phyloP scores from a whole-genome alignment of 768 basidiomycete genomes.

The Galerina marginata region DNA sequence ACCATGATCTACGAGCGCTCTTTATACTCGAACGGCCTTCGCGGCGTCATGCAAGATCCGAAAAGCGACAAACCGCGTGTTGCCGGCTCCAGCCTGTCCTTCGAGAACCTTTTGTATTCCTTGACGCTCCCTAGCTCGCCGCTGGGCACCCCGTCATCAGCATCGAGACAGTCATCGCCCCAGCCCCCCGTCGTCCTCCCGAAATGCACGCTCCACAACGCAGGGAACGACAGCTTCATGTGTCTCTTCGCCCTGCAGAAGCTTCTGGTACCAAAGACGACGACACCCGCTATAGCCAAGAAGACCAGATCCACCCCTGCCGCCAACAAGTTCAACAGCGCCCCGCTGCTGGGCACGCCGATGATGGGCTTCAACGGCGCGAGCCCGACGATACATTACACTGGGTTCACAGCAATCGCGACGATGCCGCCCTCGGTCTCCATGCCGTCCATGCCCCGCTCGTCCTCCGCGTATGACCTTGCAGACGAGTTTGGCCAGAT shows the following conservation, averaged over 20 bases:
- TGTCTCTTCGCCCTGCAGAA: slow-evolving; percentile 70
- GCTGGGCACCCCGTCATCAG: slow-evolving; percentile 15
- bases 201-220: slow-evolving; percentile 62
- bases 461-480: slow-evolving; percentile 38
- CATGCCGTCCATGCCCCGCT: slow-evolving; percentile 21
- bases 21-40: slow-evolving; percentile 61
- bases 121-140: slow-evolving; percentile 41
- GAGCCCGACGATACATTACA: slow-evolving; percentile 18
- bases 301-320: slow-evolving; percentile 15
- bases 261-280: slow-evolving; percentile 61
- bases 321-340: slow-evolving; percentile 5
- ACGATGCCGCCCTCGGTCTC: slow-evolving; percentile 21
- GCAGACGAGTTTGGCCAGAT: slow-evolving; percentile 48
- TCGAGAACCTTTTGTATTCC: slow-evolving; percentile 67
- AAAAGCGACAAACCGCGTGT: slow-evolving; percentile 57
- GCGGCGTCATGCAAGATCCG: slow-evolving; percentile 66
- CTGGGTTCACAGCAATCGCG: slow-evolving; percentile 16
- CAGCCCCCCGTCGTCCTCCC: slow-evolving; percentile 35
- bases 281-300: slow-evolving; percentile 37
- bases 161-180: slow-evolving; percentile 17
- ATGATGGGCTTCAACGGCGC: slow-evolving; percentile 23
- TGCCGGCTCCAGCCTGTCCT: slow-evolving; percentile 60
- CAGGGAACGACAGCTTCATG: slow-evolving; percentile 84
- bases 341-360: slow-evolving; percentile 15
- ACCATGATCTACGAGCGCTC: slow-evolving; percentile 66